phyloP scores from a whole-genome alignment of 306 rosid species.

The Cucumis hystrix region DNA sequence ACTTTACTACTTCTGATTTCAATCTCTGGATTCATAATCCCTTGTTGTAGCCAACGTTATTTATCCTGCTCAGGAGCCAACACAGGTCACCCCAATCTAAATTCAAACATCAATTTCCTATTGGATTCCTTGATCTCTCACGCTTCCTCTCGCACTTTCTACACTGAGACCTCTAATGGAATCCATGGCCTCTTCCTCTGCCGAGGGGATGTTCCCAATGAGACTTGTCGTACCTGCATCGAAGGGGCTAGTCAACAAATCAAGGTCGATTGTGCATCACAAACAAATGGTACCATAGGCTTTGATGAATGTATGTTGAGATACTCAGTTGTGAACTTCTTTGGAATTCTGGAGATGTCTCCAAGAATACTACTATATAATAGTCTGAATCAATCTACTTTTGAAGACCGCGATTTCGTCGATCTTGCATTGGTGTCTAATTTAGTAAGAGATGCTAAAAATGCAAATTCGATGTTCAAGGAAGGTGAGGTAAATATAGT shows the following conservation, averaged over 20 bases:
- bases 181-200: conserved; percentile 14
- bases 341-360: background rate
- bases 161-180: background rate
- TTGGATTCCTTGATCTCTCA: conserved; percentile 1
- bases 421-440: conserved; percentile 1
- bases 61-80: background rate
- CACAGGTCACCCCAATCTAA: background rate
- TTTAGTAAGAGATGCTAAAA: conserved; percentile 5
- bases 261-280: background rate
- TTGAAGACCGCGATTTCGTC: background rate
- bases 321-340: conserved; percentile 5
- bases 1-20: background rate
- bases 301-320: conserved; percentile 12
- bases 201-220: conserved; percentile 9
- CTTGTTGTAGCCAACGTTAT: background rate
- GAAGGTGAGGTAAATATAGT: background rate
- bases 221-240: conserved; percentile 8
- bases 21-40: background rate
- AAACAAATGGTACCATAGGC: background rate
- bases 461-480: conserved; percentile 9
- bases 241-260: background rate
- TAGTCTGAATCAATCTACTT: background rate
- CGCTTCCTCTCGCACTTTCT: conserved; percentile 1
- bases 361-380: background rate
- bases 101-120: background rate